A percentile compares a stretch with the other conserved stretches of the same genome.
Evolutionary conservation across 805 yeast species (phyloP).

Genomic region (Priceomyces haplophilus): DNA sequence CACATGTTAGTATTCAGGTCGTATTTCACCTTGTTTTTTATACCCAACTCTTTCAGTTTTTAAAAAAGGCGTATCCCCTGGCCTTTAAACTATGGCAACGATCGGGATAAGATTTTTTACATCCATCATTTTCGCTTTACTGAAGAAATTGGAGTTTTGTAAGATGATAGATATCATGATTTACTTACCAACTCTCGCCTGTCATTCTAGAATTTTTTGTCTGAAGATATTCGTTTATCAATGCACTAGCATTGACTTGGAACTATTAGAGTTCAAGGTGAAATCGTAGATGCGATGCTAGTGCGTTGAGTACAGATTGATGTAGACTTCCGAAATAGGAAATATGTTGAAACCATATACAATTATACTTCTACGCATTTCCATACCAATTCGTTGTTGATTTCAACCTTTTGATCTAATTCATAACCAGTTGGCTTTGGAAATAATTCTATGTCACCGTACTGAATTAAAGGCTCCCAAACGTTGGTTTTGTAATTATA

Average conservation of each 20-base stretch:
- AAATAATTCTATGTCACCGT: slow-evolving; percentile 22
- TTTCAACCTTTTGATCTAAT: slow-evolving; percentile 8
- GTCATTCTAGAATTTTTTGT: slow-evolving; percentile 27
- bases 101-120: neutral
- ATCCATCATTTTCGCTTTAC: neutral
- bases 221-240: slow-evolving; percentile 4
- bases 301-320: neutral
- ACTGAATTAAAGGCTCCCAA: slow-evolving; percentile 26
- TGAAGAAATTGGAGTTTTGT: neutral
- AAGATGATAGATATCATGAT: neutral
- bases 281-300: slow-evolving; percentile 8
- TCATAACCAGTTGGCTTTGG: slow-evolving; percentile 20
- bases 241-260: neutral
- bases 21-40: too few species aligned
- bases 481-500: slow-evolving; percentile 9
- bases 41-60: too few species aligned
- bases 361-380: slow-evolving; percentile 17
- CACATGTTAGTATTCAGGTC: neutral
- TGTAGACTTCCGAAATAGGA: slow-evolving; percentile 9
- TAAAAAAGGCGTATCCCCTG: neutral
- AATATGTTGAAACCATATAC: neutral
- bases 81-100: neutral
- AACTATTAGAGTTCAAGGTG: neutral
- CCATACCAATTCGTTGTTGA: slow-evolving; percentile 16
- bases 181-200: slow-evolving; percentile 48